These are phyloP conservation scores for Phanerodontia chrysosporium DNA, from an alignment of 768 basidiomycete genomes.

Conservation along the genomic window DNA sequence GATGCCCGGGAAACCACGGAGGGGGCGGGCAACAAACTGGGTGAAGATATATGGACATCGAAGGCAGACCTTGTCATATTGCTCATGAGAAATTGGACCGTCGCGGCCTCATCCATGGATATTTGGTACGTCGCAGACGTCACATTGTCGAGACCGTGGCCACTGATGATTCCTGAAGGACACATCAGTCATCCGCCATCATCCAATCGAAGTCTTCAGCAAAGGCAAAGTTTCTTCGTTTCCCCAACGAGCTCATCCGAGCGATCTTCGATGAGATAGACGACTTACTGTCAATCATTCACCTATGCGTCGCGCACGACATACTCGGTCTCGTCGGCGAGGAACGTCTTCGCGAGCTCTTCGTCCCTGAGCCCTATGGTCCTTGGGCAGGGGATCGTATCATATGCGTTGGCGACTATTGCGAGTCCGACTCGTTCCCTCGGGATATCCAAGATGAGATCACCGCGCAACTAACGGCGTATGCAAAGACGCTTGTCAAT, in stretches of 20 bases:
- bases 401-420: background rate
- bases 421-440: background rate
- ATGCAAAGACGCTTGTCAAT: background rate
- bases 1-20: background rate
- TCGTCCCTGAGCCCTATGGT: background rate
- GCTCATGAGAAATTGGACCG: background rate
- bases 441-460: background rate
- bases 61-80: background rate
- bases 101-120: background rate
- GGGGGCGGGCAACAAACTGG: background rate
- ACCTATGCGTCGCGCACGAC: background rate
- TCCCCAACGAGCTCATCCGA: background rate
- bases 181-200: too few species aligned
- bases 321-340: background rate
- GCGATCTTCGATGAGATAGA: background rate
- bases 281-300: background rate
- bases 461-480: background rate
- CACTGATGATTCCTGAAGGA: too few species aligned
- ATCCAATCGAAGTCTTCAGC: background rate
- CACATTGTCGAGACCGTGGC: background rate
- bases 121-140: background rate
- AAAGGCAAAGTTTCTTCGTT: background rate
- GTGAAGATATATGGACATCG: background rate
- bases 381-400: background rate
- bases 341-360: background rate